A percentile compares a stretch with the other conserved stretches of the same genome.
phyloP scores from a whole-genome alignment of 1,139 yeast species.

The Zygosaccharomyces sapae region DNA sequence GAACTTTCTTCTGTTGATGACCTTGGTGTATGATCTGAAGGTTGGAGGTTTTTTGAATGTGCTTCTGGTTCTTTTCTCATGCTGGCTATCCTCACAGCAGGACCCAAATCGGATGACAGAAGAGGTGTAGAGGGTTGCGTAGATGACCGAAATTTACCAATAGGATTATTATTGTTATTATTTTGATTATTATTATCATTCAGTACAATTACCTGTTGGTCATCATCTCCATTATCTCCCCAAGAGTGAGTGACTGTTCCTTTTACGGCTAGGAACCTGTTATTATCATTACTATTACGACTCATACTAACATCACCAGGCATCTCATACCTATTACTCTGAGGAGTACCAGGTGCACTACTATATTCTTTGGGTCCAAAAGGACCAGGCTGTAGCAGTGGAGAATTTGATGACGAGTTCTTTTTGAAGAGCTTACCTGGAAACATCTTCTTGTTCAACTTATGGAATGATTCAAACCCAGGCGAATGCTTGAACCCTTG shows the following conservation, averaged over 20 bases:
- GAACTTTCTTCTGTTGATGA: conserved; percentile 6
- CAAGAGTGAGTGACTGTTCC: conserved; percentile 42
- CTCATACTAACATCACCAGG: conserved; percentile 2
- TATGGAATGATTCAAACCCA: conserved; percentile 33
- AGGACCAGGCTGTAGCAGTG: conserved; percentile 10
- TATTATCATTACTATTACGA: conserved; percentile 7
- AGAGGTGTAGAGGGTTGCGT: conserved; percentile 3
- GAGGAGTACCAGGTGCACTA: conserved; percentile 17
- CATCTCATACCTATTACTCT: conserved; percentile 9
- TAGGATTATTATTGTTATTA: not conserved
- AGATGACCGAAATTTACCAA: not conserved
- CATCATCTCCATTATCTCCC: conserved; percentile 31
- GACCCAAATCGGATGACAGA: conserved; percentile 15
- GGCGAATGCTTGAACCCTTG: conserved; percentile 24
- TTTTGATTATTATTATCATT: conserved; percentile 17
- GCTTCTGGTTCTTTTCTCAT: conserved; percentile 9
- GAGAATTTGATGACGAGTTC: conserved; percentile 18
- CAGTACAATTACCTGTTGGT: conserved; percentile 28
- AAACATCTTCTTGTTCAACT: conserved; percentile 30
- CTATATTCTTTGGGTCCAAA: conserved; percentile 10
- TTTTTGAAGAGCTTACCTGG: conserved; percentile 31
- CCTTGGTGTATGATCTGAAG: conserved; percentile 9
- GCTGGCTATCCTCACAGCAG: conserved; percentile 17
- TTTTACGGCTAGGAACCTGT: conserved; percentile 34
- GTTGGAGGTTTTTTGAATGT: conserved; percentile 5